These are phyloP conservation scores for Fistulina hepatica DNA, from an alignment of 1,284 basidiomycete species.

Conservation along the genomic window DNA sequence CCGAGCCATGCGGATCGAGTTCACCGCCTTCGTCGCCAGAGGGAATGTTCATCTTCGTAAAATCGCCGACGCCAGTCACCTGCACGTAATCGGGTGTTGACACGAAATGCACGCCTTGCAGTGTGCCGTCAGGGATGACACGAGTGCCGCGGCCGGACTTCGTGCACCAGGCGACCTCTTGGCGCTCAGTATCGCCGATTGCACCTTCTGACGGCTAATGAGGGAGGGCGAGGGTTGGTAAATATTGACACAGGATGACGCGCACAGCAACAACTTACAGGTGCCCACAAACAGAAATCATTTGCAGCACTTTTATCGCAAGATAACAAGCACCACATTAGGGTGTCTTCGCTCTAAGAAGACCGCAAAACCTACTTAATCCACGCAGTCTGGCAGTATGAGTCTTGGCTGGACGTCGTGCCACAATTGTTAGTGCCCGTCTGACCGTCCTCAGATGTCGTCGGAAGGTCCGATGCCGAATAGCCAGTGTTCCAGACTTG, in stretches of 20 bases:
- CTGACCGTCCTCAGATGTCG: constrained; percentile 40
- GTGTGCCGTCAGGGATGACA: constrained; percentile 48
- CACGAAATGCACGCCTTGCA: constrained; percentile 58
- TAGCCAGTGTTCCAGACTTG: constrained; percentile 44
- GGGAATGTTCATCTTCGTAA: constrained; percentile 51
- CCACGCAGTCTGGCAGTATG: constrained; percentile 47
- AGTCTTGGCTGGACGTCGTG: constrained; percentile 32
- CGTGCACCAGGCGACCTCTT: constrained; percentile 69
- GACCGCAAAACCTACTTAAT: constrained; percentile 35
- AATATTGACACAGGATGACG: not conserved
- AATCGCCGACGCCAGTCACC: constrained; percentile 48
- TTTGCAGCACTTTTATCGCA: constrained; percentile 26
- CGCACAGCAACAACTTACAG: too few species aligned
- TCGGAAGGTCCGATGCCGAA: constrained; percentile 28
- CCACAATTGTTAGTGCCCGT: constrained; percentile 48
- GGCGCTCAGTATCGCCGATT: constrained; percentile 61
- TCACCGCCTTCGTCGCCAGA: constrained; percentile 48
- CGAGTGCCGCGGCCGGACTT: constrained; percentile 56
- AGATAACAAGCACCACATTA: constrained; percentile 13
- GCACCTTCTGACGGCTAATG: constrained; percentile 22
- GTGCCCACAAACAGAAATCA: constrained; percentile 60
- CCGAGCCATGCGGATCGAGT: constrained; percentile 51
- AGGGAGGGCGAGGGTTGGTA: constrained; percentile 22
- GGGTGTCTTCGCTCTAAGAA: constrained; percentile 20
- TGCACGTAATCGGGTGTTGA: constrained; percentile 58